Evolutionary conservation across 2,329 filamentous ascomycete genomes (phyloP), one percentile per base, ranked within the genome.

Genomic region (Cytospora piceicola): DNA sequence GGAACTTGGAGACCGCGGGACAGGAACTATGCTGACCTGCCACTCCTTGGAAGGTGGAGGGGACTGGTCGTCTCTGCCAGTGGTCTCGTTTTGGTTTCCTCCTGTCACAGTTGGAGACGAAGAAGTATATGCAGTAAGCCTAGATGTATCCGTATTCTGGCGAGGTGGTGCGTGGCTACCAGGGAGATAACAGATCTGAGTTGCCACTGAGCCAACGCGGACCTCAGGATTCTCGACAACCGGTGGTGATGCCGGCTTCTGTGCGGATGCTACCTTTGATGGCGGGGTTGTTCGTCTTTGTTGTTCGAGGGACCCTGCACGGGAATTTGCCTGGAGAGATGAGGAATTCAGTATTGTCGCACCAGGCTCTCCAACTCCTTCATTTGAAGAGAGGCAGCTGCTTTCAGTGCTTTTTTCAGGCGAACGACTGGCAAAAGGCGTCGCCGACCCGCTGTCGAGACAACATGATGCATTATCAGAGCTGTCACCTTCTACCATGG

Each of bases 21-120:
- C 30, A 17, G 61, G 65, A 20, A 64, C 9, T 17, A 65, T 65
- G 17, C n/a, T 56, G 46, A 65, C 36, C 14, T 55, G 62, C 65
- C 62, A 61, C 2, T n/a, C n/a, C n/a, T 22, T 60, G 6, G 53
- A 46, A 8, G 52, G 27, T 15, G 32, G 52, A 12, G 32, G 6
- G 0, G 57, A 2, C 4, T 42, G 53, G 4, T 29, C 20, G 9
- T 17, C 15, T 22, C 39, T 22, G 6, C 12, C 5, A 9, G 4
- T 22, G 9, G 46, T 32, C 20, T 32, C 29, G 32, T 57, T 17
- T 6, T 7, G 9, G 17, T 34, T 4, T 39, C 22, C 9, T 22
- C 29, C 53, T 8, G 14, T n/a, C 17, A n/a, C 22, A 22, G 29
- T 51, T 24, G 39, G 60, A 7, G 53, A 32, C 42, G 8, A 20